A percentile compares a stretch with the other conserved stretches of the same genome.
Evolutionary conservation across 371 early-diverging fungal genomes (phyloP).

Genomic region (Apophysomyces trapeziformis): DNA sequence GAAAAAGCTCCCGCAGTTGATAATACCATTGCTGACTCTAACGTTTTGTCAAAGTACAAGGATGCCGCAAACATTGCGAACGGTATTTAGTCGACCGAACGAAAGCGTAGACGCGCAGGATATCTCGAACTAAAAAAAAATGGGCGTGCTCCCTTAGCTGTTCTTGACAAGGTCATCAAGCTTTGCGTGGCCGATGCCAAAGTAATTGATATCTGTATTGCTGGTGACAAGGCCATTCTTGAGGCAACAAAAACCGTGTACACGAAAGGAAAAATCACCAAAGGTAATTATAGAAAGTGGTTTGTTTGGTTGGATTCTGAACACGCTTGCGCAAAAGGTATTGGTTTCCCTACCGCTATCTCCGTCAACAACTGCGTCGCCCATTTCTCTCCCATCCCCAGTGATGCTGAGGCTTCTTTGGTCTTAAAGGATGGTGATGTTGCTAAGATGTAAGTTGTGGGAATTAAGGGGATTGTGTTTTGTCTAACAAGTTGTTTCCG

Average conservation of each 20-base stretch:
- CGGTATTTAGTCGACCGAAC: constrained; percentile 45
- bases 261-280: constrained; percentile 66
- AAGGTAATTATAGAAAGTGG: constrained; percentile 52
- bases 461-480: background rate
- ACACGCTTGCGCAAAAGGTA: constrained; percentile 51
- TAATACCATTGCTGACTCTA: constrained; percentile 57
- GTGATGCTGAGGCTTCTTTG: constrained; percentile 61
- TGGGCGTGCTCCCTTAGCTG: constrained; percentile 46
- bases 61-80: constrained; percentile 87
- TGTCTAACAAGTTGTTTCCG: background rate
- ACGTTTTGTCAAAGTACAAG: constrained; percentile 87
- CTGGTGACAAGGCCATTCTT: constrained; percentile 80
- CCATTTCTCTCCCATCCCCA: constrained; percentile 82
- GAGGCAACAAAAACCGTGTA: constrained; percentile 62
- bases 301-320: constrained; percentile 9
- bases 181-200: constrained; percentile 75
- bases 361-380: constrained; percentile 86
- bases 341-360: constrained; percentile 89
- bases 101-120: constrained; percentile 13
- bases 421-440: constrained; percentile 82
- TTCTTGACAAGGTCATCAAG: constrained; percentile 70
- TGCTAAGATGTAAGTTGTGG: constrained; percentile 78
- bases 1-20: constrained; percentile 32
- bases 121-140: constrained; percentile 1
- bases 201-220: constrained; percentile 78